Evolutionary conservation across 805 yeast species (phyloP).

Genomic region (Yamadazyma phyllophila): DNA sequence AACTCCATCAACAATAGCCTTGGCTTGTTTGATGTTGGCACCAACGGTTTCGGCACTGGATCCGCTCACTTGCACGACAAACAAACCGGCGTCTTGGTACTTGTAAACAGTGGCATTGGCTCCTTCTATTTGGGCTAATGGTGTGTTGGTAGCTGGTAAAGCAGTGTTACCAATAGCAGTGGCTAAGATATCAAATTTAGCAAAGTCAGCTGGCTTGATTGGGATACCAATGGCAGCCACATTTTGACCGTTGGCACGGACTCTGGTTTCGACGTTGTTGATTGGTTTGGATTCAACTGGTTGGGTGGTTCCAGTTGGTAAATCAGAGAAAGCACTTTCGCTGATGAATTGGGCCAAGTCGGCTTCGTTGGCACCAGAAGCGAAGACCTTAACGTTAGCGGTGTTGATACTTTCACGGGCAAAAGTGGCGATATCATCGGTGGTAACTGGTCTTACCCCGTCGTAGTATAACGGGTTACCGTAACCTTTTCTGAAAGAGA

Average conservation of each 20-base stretch:
- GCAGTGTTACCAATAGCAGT: constrained; percentile 59
- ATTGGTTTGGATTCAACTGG: constrained; percentile 41
- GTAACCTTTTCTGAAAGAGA: constrained; percentile 82
- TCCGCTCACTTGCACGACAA: constrained; percentile 67
- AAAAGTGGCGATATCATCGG: constrained; percentile 64
- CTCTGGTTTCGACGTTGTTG: constrained; percentile 68
- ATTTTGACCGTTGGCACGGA: constrained; percentile 62
- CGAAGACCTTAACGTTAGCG: constrained; percentile 69
- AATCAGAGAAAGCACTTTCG: constrained; percentile 60
- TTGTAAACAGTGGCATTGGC: constrained; percentile 54
- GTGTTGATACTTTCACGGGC: constrained; percentile 68
- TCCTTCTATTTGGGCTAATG: constrained; percentile 47
- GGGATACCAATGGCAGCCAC: constrained; percentile 84
- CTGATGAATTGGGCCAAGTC: constrained; percentile 68
- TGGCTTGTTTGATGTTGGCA: constrained; percentile 58
- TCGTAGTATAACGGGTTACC: constrained; percentile 81
- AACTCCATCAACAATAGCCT: constrained; percentile 37
- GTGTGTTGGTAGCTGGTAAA: constrained; percentile 55
- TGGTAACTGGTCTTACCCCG: constrained; percentile 51
- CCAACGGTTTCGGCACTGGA: constrained; percentile 51
- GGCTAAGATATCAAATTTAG: constrained; percentile 67
- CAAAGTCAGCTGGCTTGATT: constrained; percentile 58
- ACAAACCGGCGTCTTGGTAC: constrained; percentile 79
- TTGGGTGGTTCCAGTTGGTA: constrained; percentile 61
- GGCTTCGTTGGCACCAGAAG: constrained; percentile 66